Percentiles rank a stretch among this genome's conserved stretches.
phyloP scores from a whole-genome alignment of 768 basidiomycete species.

The Tulasnella sp. region DNA sequence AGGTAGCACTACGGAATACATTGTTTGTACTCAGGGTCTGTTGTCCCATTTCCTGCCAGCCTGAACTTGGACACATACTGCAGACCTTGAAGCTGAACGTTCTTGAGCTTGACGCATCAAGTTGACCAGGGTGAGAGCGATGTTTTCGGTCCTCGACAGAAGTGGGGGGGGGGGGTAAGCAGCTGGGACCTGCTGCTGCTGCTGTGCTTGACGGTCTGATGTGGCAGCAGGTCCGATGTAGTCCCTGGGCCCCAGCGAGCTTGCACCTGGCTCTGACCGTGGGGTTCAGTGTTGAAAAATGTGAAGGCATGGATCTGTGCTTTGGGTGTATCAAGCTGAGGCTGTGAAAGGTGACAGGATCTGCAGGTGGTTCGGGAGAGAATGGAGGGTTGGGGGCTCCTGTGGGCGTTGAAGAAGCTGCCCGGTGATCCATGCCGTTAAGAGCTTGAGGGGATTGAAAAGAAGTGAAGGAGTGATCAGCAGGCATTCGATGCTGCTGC shows the following conservation, averaged over 20 bases:
- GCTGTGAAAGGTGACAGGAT: conserved; percentile 68
- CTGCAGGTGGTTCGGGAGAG: conserved; percentile 59
- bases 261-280: too few species aligned
- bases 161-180: too few species aligned
- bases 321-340: conserved; percentile 73
- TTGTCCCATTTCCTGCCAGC: conserved; percentile 35
- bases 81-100: conserved; percentile 83
- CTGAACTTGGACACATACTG: too few species aligned
- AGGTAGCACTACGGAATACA: neutral
- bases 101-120: conserved; percentile 97
- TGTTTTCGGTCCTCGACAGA: too few species aligned
- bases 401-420: neutral
- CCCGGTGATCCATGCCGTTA: neutral
- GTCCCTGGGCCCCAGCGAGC: too few species aligned
- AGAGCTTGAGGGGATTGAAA: neutral
- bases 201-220: too few species aligned
- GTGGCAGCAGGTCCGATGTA: too few species aligned
- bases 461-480: neutral
- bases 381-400: conserved; percentile 28
- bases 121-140: too few species aligned
- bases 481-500: neutral
- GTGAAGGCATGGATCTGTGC: conserved; percentile 84
- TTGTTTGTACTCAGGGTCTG: neutral
- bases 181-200: too few species aligned
- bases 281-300: too few species aligned